These are phyloP conservation scores for Teratosphaeria epicoccoides DNA, from an alignment of 2,329 filamentous ascomycete genomes.

Conservation along the genomic window DNA sequence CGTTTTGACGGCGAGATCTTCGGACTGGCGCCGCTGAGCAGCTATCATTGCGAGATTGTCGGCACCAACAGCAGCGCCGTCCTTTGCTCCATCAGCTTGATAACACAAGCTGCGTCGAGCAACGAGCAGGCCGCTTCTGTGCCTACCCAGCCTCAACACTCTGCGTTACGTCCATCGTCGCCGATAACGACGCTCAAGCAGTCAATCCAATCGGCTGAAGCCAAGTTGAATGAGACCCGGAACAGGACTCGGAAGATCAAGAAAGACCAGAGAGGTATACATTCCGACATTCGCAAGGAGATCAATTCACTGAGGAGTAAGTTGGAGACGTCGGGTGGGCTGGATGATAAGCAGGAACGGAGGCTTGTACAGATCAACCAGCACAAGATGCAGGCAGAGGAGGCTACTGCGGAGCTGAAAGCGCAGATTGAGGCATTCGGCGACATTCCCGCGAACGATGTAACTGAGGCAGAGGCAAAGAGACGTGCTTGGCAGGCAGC, in stretches of 20 bases:
- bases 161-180: constrained; percentile 60
- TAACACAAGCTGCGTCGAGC: constrained; percentile 51
- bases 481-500: constrained; percentile 49
- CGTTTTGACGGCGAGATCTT: constrained; percentile 61
- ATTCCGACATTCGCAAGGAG: constrained; percentile 59
- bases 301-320: constrained; percentile 58
- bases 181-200: constrained; percentile 67
- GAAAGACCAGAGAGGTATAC: constrained; percentile 62
- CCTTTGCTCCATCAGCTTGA: constrained; percentile 61
- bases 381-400: constrained; percentile 59
- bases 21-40: constrained; percentile 59
- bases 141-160: constrained; percentile 47
- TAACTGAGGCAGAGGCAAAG: constrained; percentile 45
- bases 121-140: constrained; percentile 43
- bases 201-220: constrained; percentile 62
- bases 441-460: constrained; percentile 52
- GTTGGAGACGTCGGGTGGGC: constrained; percentile 56
- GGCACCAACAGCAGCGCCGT: constrained; percentile 54
- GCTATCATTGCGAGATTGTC: constrained; percentile 70
- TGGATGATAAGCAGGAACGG: constrained; percentile 65
- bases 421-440: constrained; percentile 55
- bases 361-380: constrained; percentile 66
- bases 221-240: constrained; percentile 59
- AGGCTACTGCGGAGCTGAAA: constrained; percentile 47
- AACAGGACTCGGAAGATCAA: constrained; percentile 58